Conservation (phyloP, 306 rosid species). For the Prunus mira region DNA sequence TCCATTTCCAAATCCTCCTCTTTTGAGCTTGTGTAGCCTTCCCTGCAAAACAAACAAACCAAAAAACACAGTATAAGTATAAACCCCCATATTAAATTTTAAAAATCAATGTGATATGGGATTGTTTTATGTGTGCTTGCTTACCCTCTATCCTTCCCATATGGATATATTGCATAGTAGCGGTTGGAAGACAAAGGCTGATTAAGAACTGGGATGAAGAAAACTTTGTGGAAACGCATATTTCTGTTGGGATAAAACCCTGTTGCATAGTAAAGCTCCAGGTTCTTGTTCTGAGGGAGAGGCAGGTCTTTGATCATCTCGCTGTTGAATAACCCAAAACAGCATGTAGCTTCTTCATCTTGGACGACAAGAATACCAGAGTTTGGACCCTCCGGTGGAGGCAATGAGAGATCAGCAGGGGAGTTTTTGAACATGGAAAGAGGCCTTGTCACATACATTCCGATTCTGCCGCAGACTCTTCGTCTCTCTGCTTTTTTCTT, state of each 20-base stretch:
- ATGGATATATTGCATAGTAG: slow-evolving; percentile 54
- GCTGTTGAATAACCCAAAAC: slow-evolving; percentile 41
- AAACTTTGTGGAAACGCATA: slow-evolving; percentile 31
- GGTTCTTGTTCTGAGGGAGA: slow-evolving; percentile 59
- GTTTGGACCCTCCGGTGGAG: slow-evolving; percentile 60
- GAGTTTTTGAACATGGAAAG: slow-evolving; percentile 23
- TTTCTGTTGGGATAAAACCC: slow-evolving; percentile 22
- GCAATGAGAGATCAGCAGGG: slow-evolving; percentile 29
- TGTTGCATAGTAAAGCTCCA: slow-evolving; percentile 49
- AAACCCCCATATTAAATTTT: background rate
- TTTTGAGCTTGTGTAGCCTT: slow-evolving; percentile 32
- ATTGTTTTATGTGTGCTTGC: background rate
- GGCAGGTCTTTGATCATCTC: slow-evolving; percentile 45
- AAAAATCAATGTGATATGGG: background rate
- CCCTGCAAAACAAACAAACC: slow-evolving; percentile 9
- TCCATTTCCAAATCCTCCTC: slow-evolving; percentile 26
- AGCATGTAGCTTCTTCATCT: slow-evolving; percentile 46
- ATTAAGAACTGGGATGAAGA: slow-evolving; percentile 70
- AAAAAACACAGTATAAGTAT: background rate
- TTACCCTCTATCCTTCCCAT: slow-evolving; percentile 68
- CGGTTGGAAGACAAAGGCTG: slow-evolving; percentile 61
- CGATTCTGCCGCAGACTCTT: slow-evolving; percentile 14
- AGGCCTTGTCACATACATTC: slow-evolving; percentile 43
- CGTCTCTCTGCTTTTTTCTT: background rate
- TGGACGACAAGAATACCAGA: slow-evolving; percentile 65